phyloP scores from a whole-genome alignment of 306 rosid species.

The Lathyrus oleraceus region DNA sequence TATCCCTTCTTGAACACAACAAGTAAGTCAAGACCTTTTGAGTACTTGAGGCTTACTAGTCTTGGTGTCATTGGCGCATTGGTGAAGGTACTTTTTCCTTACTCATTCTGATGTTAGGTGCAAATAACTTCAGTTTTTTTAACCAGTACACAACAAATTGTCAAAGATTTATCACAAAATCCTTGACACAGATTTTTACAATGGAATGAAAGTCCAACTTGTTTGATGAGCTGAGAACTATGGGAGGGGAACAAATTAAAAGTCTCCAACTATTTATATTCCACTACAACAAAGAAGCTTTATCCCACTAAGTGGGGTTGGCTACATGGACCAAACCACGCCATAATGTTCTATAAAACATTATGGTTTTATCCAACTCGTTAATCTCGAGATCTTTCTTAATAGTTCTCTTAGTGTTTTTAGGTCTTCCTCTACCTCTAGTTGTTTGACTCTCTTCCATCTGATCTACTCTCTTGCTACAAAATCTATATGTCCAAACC shows the following conservation, averaged over 20 bases:
- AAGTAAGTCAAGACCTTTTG: slow-evolving; percentile 93
- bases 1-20: slow-evolving; percentile 94
- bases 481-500: too few relatives aligned
- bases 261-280: slow-evolving; percentile 1
- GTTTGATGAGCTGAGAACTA: slow-evolving; percentile 10
- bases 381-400: too few relatives aligned
- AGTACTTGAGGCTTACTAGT: slow-evolving; percentile 95
- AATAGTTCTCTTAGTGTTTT: too few relatives aligned
- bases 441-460: too few relatives aligned
- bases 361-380: too few relatives aligned
- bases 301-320: too few relatives aligned
- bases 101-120: slow-evolving; percentile 24
- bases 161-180: background rate
- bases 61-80: slow-evolving; percentile 97
- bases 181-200: background rate
- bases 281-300: background rate
- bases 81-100: slow-evolving; percentile 75
- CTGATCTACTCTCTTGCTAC: too few relatives aligned
- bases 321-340: too few relatives aligned
- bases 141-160: background rate
- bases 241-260: background rate
- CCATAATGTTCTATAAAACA: too few relatives aligned
- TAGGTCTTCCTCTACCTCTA: too few relatives aligned
- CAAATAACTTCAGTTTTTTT: background rate
- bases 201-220: slow-evolving; percentile 26